Percentiles rank a stretch among this genome's conserved stretches.
Evolutionary conservation across 2,329 filamentous ascomycete species (phyloP).

Genomic region (Penicillium palitans): DNA sequence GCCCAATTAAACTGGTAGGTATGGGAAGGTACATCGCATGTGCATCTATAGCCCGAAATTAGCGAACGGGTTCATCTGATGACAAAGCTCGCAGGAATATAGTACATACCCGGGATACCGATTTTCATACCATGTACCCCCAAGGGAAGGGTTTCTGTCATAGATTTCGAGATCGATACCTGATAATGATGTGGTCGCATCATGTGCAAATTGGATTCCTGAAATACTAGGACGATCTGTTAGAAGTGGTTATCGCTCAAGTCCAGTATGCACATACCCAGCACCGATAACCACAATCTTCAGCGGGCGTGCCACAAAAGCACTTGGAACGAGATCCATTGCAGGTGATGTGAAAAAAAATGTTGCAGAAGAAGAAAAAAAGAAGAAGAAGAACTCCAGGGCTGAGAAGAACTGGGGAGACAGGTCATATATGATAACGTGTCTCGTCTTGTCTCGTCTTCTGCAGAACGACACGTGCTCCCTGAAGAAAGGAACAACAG

Average conservation of each 20-base stretch:
- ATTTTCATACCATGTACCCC: constrained; percentile 34
- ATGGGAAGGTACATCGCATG: constrained; percentile 35
- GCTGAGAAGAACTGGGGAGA: background rate
- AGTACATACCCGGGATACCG: constrained; percentile 27
- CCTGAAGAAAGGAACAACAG: background rate
- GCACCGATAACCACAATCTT: constrained; percentile 13
- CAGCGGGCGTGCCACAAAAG: constrained; percentile 7
- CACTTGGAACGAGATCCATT: constrained; percentile 9
- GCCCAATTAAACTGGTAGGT: constrained; percentile 36
- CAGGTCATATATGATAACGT: background rate
- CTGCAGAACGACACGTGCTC: background rate
- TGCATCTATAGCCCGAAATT: constrained; percentile 17
- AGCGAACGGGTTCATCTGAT: background rate
- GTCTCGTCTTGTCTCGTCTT: background rate
- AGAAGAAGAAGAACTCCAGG: background rate
- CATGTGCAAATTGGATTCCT: constrained; percentile 14
- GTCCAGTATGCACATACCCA: constrained; percentile 1
- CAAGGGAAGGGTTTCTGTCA: constrained; percentile 30
- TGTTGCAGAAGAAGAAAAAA: background rate
- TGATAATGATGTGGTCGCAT: background rate
- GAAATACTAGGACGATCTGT: background rate
- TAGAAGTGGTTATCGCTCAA: background rate
- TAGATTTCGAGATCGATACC: constrained; percentile 10
- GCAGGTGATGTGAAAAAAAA: background rate
- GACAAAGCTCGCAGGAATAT: background rate